phyloP scores from a whole-genome alignment of 768 basidiomycete species.

The Leccinum imitatum region DNA sequence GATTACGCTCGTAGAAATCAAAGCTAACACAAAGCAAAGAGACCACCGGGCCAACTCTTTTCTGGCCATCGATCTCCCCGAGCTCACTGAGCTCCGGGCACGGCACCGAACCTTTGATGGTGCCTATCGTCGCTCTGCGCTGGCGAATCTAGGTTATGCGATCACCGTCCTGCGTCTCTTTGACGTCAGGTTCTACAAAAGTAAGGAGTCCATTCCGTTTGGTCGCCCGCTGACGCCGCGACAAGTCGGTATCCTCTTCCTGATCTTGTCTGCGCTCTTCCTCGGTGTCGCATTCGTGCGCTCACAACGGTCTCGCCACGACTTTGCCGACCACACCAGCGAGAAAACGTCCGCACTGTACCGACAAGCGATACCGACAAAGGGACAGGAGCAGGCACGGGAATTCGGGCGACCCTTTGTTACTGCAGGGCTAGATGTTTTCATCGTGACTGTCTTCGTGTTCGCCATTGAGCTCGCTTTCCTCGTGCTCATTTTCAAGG shows the following conservation, averaged over 20 bases:
- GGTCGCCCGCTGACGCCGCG: neutral
- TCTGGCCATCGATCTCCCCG: constrained; percentile 49
- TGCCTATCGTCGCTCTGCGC: constrained; percentile 74
- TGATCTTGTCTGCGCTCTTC: constrained; percentile 59
- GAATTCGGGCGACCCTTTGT: constrained; percentile 76
- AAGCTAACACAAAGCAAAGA: constrained; percentile 23
- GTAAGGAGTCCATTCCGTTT: constrained; percentile 39
- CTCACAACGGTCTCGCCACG: constrained; percentile 64
- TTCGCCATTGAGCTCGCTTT: constrained; percentile 63
- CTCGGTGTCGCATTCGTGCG: constrained; percentile 59
- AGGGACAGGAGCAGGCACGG: constrained; percentile 59
- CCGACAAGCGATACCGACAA: constrained; percentile 47
- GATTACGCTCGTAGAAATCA: neutral
- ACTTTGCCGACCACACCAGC: constrained; percentile 66
- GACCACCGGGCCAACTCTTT: constrained; percentile 53
- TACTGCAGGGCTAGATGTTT: constrained; percentile 76
- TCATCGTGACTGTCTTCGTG: constrained; percentile 56
- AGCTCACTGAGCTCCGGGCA: constrained; percentile 74
- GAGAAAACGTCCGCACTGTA: constrained; percentile 30
- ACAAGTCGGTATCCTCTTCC: constrained; percentile 60
- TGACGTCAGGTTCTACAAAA: constrained; percentile 67
- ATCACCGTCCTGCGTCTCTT: constrained; percentile 79
- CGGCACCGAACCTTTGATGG: constrained; percentile 82
- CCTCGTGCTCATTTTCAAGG: constrained; percentile 55
- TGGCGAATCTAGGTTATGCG: constrained; percentile 72